Evolutionary conservation across 31 red algal species (phyloP).

Genomic region (Endocladia muricata): DNA sequence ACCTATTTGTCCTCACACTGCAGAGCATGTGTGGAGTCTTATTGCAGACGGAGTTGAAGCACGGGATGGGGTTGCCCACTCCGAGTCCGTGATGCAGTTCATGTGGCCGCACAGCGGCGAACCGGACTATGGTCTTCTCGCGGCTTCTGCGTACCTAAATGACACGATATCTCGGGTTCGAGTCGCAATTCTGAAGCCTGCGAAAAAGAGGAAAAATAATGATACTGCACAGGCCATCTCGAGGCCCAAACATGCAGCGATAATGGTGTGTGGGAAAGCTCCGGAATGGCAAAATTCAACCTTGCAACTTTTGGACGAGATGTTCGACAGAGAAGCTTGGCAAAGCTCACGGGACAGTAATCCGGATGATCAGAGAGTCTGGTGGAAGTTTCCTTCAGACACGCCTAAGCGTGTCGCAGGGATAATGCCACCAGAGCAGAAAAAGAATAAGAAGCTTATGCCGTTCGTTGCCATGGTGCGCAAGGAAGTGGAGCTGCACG

Average conservation of each 20-base stretch:
- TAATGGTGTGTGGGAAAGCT: constrained; percentile 54
- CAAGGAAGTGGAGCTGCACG: constrained; percentile 63
- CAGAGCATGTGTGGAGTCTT: constrained; percentile 74
- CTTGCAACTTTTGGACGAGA: constrained; percentile 53
- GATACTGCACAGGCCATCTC: neutral
- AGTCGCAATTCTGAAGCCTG: constrained; percentile 60
- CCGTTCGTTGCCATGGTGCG: constrained; percentile 83
- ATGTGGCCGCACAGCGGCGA: constrained; percentile 69
- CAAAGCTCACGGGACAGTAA: constrained; percentile 11
- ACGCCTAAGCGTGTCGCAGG: constrained; percentile 70
- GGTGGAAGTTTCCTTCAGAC: constrained; percentile 81
- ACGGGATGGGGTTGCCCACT: constrained; percentile 15
- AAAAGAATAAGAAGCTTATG: constrained; percentile 86
- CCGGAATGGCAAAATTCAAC: constrained; percentile 77
- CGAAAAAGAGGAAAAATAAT: constrained; percentile 53
- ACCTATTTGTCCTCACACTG: constrained; percentile 94
- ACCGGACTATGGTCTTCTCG: constrained; percentile 63
- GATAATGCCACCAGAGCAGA: constrained; percentile 52
- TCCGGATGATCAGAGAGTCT: constrained; percentile 30
- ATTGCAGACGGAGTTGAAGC: constrained; percentile 23
- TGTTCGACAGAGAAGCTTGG: constrained; percentile 61
- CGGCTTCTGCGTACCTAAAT: constrained; percentile 72
- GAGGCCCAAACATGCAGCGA: constrained; percentile 32
- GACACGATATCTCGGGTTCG: constrained; percentile 74
- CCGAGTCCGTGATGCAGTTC: constrained; percentile 61